Percentiles rank a stretch among this genome's conserved stretches.
Conservation (phyloP, 2,329 filamentous ascomycete genomes). For the Atkinsonella texensis region DNA sequence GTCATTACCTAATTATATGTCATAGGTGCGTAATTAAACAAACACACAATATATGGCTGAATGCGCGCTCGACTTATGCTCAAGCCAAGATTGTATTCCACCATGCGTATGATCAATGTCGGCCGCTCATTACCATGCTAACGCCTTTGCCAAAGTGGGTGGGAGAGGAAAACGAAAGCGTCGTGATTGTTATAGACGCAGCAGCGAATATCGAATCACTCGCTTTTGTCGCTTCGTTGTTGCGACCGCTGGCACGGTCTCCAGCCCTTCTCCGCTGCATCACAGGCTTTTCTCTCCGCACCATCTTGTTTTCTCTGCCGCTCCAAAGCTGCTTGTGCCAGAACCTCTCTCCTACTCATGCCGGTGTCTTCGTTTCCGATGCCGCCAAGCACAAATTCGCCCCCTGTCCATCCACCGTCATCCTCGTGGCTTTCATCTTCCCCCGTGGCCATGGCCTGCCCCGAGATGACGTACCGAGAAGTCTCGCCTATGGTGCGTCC, state of each 20-base stretch:
- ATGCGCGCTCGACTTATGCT: no score
- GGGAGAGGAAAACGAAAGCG: not conserved
- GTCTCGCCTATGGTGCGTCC: slow-evolving; percentile 56
- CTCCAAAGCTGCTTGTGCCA: slow-evolving; percentile 41
- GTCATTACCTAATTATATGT: not conserved
- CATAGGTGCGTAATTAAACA: no score
- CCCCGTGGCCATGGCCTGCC: slow-evolving; percentile 28
- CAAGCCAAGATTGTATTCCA: no score
- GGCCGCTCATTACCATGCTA: not conserved
- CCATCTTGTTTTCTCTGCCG: slow-evolving; percentile 22
- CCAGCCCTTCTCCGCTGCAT: slow-evolving; percentile 18
- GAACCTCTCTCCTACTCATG: slow-evolving; percentile 59
- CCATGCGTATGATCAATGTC: not conserved
- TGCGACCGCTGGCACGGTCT: slow-evolving; percentile 16
- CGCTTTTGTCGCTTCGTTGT: slow-evolving; percentile 13
- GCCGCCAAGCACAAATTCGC: slow-evolving; percentile 62
- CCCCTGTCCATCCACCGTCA: slow-evolving; percentile 66
- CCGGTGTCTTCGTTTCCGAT: slow-evolving; percentile 29
- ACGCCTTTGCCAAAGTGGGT: no score
- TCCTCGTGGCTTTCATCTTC: slow-evolving; percentile 46
- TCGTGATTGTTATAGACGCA: slow-evolving; percentile 7
- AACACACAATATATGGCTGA: not conserved
- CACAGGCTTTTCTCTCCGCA: slow-evolving; percentile 20
- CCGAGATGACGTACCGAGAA: slow-evolving; percentile 45
- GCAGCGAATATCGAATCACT: slow-evolving; percentile 7